Conservation (phyloP, 129 eudicot genomes). For the Artemisia annua region DNA sequence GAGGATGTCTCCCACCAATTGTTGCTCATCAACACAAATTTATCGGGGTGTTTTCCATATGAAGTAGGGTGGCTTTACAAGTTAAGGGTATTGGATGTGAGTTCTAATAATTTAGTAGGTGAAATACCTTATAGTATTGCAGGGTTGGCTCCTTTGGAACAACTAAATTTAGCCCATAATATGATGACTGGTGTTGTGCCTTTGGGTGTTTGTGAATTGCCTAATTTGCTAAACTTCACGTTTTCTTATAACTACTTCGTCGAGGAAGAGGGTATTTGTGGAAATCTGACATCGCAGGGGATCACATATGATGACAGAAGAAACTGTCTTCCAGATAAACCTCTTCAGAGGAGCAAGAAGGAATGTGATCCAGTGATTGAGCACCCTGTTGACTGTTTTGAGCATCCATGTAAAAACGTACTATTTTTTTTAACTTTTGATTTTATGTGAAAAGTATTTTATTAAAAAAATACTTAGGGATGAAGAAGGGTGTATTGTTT, state of each 20-base stretch:
- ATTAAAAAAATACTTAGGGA: too few species aligned
- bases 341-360: conserved; percentile 72
- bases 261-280: conserved; percentile 67
- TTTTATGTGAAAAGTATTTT: too few species aligned
- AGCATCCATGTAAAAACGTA: conserved; percentile 49
- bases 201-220: conserved; percentile 60
- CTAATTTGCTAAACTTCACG: conserved; percentile 61
- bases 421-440: too few species aligned
- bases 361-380: conserved; percentile 66
- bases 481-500: too few species aligned
- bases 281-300: conserved; percentile 57
- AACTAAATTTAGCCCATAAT: conserved; percentile 70
- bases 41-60: conserved; percentile 67
- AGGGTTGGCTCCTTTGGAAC: conserved; percentile 64
- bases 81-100: conserved; percentile 64
- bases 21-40: conserved; percentile 56
- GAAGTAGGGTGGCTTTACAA: conserved; percentile 71
- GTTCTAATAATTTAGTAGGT: conserved; percentile 61
- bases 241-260: conserved; percentile 63
- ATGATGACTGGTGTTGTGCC: conserved; percentile 64
- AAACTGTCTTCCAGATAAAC: conserved; percentile 66
- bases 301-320: conserved; percentile 58
- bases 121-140: conserved; percentile 66
- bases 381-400: conserved; percentile 67
- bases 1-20: conserved; percentile 68